A percentile compares a stretch with the other conserved stretches of the same genome.
Evolutionary conservation across 2,329 filamentous ascomycete species (phyloP).

Genomic region (Lomentospora prolificans): DNA sequence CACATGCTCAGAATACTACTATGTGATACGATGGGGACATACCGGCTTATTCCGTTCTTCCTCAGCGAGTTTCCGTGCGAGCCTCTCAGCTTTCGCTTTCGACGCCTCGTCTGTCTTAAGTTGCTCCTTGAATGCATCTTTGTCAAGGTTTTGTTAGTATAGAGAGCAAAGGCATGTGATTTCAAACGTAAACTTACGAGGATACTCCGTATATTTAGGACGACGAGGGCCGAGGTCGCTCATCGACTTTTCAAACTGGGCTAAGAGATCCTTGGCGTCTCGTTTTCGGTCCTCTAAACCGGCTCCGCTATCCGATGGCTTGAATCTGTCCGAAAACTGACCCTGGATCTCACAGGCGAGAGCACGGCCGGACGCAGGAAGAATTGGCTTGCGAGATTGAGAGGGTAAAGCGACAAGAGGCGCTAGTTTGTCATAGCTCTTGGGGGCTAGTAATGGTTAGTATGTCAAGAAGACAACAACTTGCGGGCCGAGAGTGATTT

Average conservation of each 20-base stretch:
- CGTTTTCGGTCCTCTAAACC: constrained; percentile 31
- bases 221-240: constrained; percentile 29
- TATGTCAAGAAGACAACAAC: not conserved
- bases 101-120: constrained; percentile 34
- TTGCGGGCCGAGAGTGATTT: not conserved
- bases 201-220: constrained; percentile 37
- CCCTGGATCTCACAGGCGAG: constrained; percentile 36
- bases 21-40: constrained; percentile 13
- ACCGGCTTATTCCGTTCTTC: constrained; percentile 30
- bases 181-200: constrained; percentile 19
- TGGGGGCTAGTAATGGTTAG: constrained; percentile 20
- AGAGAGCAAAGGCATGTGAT: not conserved
- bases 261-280: constrained; percentile 28
- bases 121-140: constrained; percentile 35
- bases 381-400: constrained; percentile 26
- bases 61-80: constrained; percentile 31
- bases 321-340: constrained; percentile 29
- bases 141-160: not conserved
- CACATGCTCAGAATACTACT: not conserved
- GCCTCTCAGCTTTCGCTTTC: constrained; percentile 36
- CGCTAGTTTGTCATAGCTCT: constrained; percentile 34
- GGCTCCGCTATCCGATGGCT: constrained; percentile 26
- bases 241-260: constrained; percentile 33
- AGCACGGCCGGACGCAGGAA: constrained; percentile 27
- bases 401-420: constrained; percentile 31